Evolutionary conservation across 2,329 filamentous ascomycete genomes (phyloP), one percentile per base, ranked within the genome.

Genomic region (Calonectria hawksworthii): DNA sequence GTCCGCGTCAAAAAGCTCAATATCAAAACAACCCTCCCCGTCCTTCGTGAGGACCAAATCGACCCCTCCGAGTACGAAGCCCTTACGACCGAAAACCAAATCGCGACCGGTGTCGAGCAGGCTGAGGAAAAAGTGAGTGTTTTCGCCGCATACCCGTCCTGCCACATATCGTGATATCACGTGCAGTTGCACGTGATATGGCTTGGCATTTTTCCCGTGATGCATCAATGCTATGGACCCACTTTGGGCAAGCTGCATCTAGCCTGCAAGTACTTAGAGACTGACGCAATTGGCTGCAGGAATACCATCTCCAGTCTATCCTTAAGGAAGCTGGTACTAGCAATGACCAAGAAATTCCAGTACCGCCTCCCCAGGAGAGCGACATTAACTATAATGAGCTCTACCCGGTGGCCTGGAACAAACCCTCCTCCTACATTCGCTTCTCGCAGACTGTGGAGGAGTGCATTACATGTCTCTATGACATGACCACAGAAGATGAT

Each of bases 361-460:
- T 93, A 23, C 92, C 92, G 75, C 92, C 92, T 80, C 91, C 92
- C 18, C 85, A 92, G 82, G 88, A 92, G 86, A 92, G 90, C 81
- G 87, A 89, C 78, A 87, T 96, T 86, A 92, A 95, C 86, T 99
- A 98, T 93, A 95, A 98, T 86, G 92, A 94, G 82, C 91, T 98
- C 80, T 99, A 99, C 84, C 92, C 94, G 65, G 92, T 91, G 78
- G 88, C 89, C 73, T 98, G 96, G 86, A 91, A 93, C 82, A 94
- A 98, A 85, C 96, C 97, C 68, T 93, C 93, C 75, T 97, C 96
- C 75, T 99, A 99, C 86, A 98, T 99, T 84, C 95, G 96, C 78
- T 99, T 98, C 87, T 99, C 97, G 77, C 96, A 98, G 79, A 99
- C 97, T 3, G 96, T 99, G 75, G 97, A 99, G 87, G 97, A 99